A percentile compares a stretch with the other conserved stretches of the same genome.
These are phyloP conservation scores for Phytophthora sansomeana DNA, from an alignment of 352 stramenopile species.

Conservation along the genomic window DNA sequence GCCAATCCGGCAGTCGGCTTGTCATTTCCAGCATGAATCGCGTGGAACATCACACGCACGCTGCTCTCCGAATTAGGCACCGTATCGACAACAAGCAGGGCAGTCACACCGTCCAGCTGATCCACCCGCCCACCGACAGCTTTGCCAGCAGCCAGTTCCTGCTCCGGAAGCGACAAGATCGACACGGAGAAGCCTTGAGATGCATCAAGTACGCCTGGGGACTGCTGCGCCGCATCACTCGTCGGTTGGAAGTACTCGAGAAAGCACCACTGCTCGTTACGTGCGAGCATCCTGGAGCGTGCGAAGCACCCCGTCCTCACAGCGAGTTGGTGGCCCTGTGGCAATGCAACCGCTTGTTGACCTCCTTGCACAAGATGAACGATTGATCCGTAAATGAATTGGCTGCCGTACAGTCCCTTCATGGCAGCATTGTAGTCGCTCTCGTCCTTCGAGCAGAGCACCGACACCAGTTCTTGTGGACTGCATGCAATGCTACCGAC, in stretches of 20 bases:
- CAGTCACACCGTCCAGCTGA: constrained; percentile 49
- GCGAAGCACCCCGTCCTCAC: constrained; percentile 56
- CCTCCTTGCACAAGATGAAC: constrained; percentile 37
- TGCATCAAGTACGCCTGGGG: constrained; percentile 6
- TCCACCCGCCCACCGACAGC: constrained; percentile 41
- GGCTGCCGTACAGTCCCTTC: constrained; percentile 44
- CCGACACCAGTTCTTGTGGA: constrained; percentile 33
- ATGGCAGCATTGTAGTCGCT: constrained; percentile 47
- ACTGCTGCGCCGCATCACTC: constrained; percentile 1
- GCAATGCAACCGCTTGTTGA: constrained; percentile 15
- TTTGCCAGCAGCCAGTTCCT: constrained; percentile 45
- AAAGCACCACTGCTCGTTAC: constrained; percentile 62
- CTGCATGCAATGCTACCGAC: constrained; percentile 41
- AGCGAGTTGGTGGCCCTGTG: constrained; percentile 34
- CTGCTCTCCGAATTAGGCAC: constrained; percentile 32
- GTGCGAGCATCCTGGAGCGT: constrained; percentile 40
- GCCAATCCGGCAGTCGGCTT: not conserved
- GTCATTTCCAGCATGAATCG: constrained; percentile 12
- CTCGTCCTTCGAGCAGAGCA: constrained; percentile 36
- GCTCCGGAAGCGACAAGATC: constrained; percentile 36
- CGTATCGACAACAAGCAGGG: constrained; percentile 42
- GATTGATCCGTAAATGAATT: constrained; percentile 62
- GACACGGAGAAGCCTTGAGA: constrained; percentile 42
- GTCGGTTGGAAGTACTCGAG: constrained; percentile 52
- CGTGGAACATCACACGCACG: constrained; percentile 48